A percentile compares a stretch with the other conserved stretches of the same genome.
phyloP scores from a whole-genome alignment of 306 rosid species.

The Malus asiatica region DNA sequence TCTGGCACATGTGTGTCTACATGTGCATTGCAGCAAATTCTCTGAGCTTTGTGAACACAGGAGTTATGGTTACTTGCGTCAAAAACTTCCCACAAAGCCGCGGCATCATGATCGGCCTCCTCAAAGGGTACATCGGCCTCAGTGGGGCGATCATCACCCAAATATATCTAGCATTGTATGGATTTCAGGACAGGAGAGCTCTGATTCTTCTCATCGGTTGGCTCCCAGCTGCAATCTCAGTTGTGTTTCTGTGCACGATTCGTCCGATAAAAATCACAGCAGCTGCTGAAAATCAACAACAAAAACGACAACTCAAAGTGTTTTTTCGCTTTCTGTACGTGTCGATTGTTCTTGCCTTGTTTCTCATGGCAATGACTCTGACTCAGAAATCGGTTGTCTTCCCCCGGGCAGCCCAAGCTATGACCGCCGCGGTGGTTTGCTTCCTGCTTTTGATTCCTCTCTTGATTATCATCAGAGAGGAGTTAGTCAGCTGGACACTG shows the following conservation, averaged over 20 bases:
- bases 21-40: slow-evolving; percentile 7
- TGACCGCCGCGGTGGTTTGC: slow-evolving; percentile 3
- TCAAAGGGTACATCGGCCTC: slow-evolving; percentile 53
- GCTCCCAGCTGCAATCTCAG: slow-evolving; percentile 23
- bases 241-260: slow-evolving; percentile 11
- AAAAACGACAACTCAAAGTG: slow-evolving; percentile 1
- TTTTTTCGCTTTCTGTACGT: slow-evolving; percentile 26
- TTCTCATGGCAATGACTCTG: slow-evolving; percentile 24
- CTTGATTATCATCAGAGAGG: slow-evolving; percentile 8
- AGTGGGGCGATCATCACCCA: slow-evolving; percentile 35
- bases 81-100: slow-evolving; percentile 52
- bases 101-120: slow-evolving; percentile 51
- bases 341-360: slow-evolving; percentile 25
- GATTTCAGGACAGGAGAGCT: slow-evolving; percentile 9
- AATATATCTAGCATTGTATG: slow-evolving; percentile 22
- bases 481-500: slow-evolving; percentile 6
- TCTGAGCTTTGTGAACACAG: neutral
- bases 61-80: slow-evolving; percentile 19
- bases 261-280: slow-evolving; percentile 6
- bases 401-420: neutral
- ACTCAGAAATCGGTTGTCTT: neutral
- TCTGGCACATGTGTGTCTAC: slow-evolving; percentile 15
- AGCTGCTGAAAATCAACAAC: neutral
- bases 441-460: slow-evolving; percentile 27
- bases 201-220: slow-evolving; percentile 29